Evolutionary conservation across 495 filamentous ascomycete genomes (phyloP).

Genomic region (Oidiodendron maius): DNA sequence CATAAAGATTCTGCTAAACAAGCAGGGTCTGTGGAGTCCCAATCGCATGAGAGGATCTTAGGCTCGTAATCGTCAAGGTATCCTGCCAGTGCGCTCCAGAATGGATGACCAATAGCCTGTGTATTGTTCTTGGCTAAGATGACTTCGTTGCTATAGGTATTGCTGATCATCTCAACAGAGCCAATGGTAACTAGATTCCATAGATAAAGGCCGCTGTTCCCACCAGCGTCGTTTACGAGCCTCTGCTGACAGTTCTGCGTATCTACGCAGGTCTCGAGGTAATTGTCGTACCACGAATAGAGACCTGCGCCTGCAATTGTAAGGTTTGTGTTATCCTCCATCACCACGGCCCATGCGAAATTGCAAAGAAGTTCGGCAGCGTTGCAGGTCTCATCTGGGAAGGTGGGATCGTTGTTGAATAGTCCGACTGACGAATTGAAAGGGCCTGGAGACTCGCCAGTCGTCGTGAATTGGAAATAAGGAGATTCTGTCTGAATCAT

Average conservation of each 20-base stretch:
- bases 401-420: constrained; percentile 37
- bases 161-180: constrained; percentile 12
- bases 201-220: neutral
- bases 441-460: constrained; percentile 21
- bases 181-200: constrained; percentile 15
- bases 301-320: constrained; percentile 48
- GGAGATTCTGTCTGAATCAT: constrained; percentile 19
- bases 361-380: constrained; percentile 24
- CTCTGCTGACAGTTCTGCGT: constrained; percentile 30
- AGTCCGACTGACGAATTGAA: constrained; percentile 12
- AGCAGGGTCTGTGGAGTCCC: neutral
- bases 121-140: constrained; percentile 20
- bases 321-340: constrained; percentile 38
- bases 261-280: constrained; percentile 31
- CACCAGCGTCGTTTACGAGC: constrained; percentile 2
- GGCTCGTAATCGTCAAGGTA: constrained; percentile 1
- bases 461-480: constrained; percentile 12
- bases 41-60: neutral
- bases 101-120: constrained; percentile 6
- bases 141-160: constrained; percentile 2
- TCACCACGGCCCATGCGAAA: constrained; percentile 45
- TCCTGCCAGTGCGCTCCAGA: constrained; percentile 9
- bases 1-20: neutral
- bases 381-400: constrained; percentile 21
- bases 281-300: constrained; percentile 58